A percentile compares a stretch with the other conserved stretches of the same genome.
Evolutionary conservation across 768 basidiomycete genomes (phyloP).

Genomic region (Lentinula raphanica): DNA sequence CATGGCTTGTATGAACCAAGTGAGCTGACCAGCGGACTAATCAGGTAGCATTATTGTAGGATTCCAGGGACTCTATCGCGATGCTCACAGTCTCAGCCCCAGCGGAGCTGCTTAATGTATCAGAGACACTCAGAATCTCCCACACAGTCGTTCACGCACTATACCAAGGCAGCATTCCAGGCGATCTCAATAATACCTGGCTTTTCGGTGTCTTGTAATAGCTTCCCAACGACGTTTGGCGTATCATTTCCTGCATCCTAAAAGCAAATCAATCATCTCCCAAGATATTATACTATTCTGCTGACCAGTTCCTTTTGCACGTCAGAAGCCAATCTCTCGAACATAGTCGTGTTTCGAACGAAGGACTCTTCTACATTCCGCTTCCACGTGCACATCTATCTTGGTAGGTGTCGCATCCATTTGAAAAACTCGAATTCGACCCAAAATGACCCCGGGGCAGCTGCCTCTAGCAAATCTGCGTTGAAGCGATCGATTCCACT

Average conservation of each 20-base stretch:
- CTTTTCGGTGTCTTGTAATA: neutral
- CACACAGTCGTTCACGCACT: slow-evolving; percentile 5
- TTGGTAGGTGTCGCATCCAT: slow-evolving; percentile 21
- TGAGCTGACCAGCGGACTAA: slow-evolving; percentile 29
- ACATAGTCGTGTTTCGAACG: slow-evolving; percentile 14
- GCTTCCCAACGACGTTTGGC: neutral
- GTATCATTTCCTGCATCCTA: neutral
- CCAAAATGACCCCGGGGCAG: slow-evolving; percentile 25
- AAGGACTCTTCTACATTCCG: slow-evolving; percentile 14
- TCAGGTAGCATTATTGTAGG: slow-evolving; percentile 14
- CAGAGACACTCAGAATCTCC: neutral
- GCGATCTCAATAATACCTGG: neutral
- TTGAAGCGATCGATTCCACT: slow-evolving; percentile 14
- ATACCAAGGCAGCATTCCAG: neutral
- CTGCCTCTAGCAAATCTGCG: slow-evolving; percentile 18
- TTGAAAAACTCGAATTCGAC: slow-evolving; percentile 27
- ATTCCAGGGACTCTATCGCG: too few species aligned
- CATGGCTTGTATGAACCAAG: slow-evolving; percentile 33
- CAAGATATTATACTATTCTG: neutral
- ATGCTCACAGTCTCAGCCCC: slow-evolving; percentile 5
- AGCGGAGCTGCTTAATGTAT: neutral
- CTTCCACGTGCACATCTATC: slow-evolving; percentile 24
- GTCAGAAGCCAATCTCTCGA: slow-evolving; percentile 9
- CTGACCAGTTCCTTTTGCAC: neutral
- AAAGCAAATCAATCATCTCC: neutral